These are phyloP conservation scores for Oehlia diaphana DNA, from an alignment of 192 early-diverging fungal genomes.

Conservation along the genomic window DNA sequence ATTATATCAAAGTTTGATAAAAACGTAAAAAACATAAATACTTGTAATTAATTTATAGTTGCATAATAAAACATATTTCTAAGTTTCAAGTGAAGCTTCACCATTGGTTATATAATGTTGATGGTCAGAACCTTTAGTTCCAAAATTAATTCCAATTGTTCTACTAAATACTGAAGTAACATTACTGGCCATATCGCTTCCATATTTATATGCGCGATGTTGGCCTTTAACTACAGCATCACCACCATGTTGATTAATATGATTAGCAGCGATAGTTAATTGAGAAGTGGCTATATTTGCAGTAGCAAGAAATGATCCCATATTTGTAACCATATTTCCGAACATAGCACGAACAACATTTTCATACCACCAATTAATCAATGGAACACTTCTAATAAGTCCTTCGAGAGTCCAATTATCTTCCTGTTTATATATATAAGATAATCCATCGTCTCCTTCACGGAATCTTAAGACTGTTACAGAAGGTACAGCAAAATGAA, in stretches of 20 bases:
- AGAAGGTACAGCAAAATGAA: conserved; percentile 51
- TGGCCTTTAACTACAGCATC: neutral
- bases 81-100: neutral
- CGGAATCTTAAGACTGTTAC: conserved; percentile 51
- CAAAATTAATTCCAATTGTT: neutral
- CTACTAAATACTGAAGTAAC: neutral
- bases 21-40: too few relatives aligned
- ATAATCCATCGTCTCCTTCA: conserved; percentile 44
- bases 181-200: neutral
- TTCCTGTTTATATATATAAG: conserved; percentile 55
- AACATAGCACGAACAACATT: conserved; percentile 50
- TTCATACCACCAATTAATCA: conserved; percentile 59
- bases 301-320: conserved; percentile 51
- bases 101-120: neutral
- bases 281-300: conserved; percentile 43
- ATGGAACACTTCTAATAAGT: conserved; percentile 53
- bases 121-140: neutral
- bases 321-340: conserved; percentile 46
- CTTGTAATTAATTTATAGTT: too few relatives aligned
- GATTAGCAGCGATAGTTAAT: conserved; percentile 37
- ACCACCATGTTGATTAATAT: conserved; percentile 16
- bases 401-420: conserved; percentile 63
- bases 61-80: neutral
- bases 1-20: neutral
- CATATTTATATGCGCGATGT: neutral